Percentiles rank a stretch among this genome's conserved stretches.
These are phyloP conservation scores for Exobasidium cylindrosporum DNA, from an alignment of 1,284 basidiomycete genomes.

Conservation along the genomic window DNA sequence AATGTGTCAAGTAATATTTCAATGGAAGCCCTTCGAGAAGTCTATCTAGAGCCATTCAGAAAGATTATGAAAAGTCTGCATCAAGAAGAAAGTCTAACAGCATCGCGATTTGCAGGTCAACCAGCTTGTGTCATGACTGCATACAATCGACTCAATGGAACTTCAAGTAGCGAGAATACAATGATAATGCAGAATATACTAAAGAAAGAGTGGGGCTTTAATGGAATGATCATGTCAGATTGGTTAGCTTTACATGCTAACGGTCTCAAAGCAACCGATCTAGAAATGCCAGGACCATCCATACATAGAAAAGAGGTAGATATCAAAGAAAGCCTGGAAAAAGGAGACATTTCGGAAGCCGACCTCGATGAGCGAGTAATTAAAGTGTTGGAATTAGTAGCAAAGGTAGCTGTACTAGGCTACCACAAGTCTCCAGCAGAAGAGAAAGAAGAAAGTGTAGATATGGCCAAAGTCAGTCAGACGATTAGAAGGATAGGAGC, in stretches of 20 bases:
- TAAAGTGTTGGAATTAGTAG: slow-evolving; percentile 53
- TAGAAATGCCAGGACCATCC: slow-evolving; percentile 22
- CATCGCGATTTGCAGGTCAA: slow-evolving; percentile 6
- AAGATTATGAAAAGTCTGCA: slow-evolving; percentile 12
- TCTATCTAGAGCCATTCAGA: slow-evolving; percentile 24
- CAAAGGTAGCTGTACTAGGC: slow-evolving; percentile 48
- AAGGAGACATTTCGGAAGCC: slow-evolving; percentile 4
- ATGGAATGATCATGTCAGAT: slow-evolving; percentile 64
- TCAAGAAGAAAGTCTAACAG: neutral
- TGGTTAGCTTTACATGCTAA: slow-evolving; percentile 21
- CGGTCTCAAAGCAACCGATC: slow-evolving; percentile 4
- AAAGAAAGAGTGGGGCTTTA: slow-evolving; percentile 72
- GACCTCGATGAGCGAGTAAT: slow-evolving; percentile 39
- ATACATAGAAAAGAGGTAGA: neutral
- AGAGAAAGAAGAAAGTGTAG: slow-evolving; percentile 15
- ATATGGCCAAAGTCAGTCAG: slow-evolving; percentile 56
- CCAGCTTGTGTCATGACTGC: slow-evolving; percentile 20
- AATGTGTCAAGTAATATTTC: slow-evolving; percentile 64
- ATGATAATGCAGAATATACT: slow-evolving; percentile 66
- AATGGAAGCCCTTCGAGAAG: slow-evolving; percentile 67
- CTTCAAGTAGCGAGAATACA: slow-evolving; percentile 67
- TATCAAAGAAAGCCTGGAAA: neutral
- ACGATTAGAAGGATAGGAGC: slow-evolving; percentile 26
- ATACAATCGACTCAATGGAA: slow-evolving; percentile 64
- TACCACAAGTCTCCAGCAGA: slow-evolving; percentile 1